Percentiles rank a stretch among this genome's conserved stretches.
Conservation (phyloP, 176 grass and related monocot genomes). For the Carex kokanica region DNA sequence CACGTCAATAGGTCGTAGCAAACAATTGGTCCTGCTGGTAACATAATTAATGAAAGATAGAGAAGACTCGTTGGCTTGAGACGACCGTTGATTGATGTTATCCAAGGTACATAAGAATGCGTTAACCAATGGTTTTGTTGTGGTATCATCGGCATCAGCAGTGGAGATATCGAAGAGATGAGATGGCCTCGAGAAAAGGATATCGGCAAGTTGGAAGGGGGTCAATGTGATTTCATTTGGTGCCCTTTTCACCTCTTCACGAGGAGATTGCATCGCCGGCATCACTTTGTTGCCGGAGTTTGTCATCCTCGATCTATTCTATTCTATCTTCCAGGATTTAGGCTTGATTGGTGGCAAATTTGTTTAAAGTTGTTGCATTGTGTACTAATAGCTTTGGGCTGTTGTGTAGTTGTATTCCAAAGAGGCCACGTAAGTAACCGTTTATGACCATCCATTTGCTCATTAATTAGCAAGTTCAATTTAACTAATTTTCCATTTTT, state of each 20-base stretch:
- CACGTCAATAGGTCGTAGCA: slow-evolving; percentile 55
- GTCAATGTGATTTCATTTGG: not conserved
- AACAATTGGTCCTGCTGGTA: slow-evolving; percentile 37
- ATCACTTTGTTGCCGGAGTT: slow-evolving; percentile 31
- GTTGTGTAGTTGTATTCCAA: not conserved
- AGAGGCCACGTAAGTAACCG: not conserved
- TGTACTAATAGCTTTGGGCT: slow-evolving; percentile 16
- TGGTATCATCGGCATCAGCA: not conserved
- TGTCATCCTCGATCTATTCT: slow-evolving; percentile 15
- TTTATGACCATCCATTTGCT: not conserved
- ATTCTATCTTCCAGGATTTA: not conserved
- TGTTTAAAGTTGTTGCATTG: slow-evolving; percentile 22
- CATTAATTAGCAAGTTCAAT: slow-evolving; percentile 19
- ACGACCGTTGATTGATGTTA: slow-evolving; percentile 1
- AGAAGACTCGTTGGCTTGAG: slow-evolving; percentile 12
- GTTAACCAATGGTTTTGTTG: not conserved
- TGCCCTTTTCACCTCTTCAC: not conserved
- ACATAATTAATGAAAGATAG: slow-evolving; percentile 32
- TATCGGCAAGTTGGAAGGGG: slow-evolving; percentile 19
- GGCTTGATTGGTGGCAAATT: slow-evolving; percentile 18
- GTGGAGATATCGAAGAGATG: slow-evolving; percentile 2
- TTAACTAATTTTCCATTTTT: slow-evolving; percentile 10
- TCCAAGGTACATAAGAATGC: slow-evolving; percentile 23
- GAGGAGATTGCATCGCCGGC: slow-evolving; percentile 25
- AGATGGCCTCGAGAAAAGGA: slow-evolving; percentile 21